These are phyloP conservation scores for Sporopachydermia cereana DNA, from an alignment of 1,139 yeast genomes.

Conservation along the genomic window DNA sequence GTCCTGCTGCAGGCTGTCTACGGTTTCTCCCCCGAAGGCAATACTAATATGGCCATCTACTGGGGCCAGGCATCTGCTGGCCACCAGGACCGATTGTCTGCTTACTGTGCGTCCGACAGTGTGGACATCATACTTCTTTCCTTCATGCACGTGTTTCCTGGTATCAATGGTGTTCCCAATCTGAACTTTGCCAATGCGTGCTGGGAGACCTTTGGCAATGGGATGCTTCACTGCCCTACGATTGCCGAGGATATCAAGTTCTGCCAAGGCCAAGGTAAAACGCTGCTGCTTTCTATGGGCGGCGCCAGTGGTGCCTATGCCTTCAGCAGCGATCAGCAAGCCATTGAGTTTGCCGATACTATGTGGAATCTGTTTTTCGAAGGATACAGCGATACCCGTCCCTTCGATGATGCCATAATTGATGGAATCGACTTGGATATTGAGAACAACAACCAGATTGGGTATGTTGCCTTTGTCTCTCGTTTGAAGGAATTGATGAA, in stretches of 20 bases:
- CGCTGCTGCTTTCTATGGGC: slow-evolving; percentile 71
- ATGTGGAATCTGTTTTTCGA: slow-evolving; percentile 85
- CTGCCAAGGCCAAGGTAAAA: slow-evolving; percentile 76
- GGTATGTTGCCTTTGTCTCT: slow-evolving; percentile 40
- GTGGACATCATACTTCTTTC: slow-evolving; percentile 68
- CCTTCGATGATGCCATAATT: slow-evolving; percentile 58
- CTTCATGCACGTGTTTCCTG: slow-evolving; percentile 55
- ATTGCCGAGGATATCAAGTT: slow-evolving; percentile 67
- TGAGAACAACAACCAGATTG: slow-evolving; percentile 41
- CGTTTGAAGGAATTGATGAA: slow-evolving; percentile 45
- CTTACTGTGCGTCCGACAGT: slow-evolving; percentile 56
- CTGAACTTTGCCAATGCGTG: slow-evolving; percentile 69
- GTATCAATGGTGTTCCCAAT: slow-evolving; percentile 27
- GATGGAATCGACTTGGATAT: slow-evolving; percentile 72
- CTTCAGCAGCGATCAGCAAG: slow-evolving; percentile 49
- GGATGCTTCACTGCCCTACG: slow-evolving; percentile 45
- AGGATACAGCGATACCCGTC: slow-evolving; percentile 50
- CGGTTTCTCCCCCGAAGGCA: slow-evolving; percentile 1
- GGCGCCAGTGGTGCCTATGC: slow-evolving; percentile 82
- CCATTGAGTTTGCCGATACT: slow-evolving; percentile 55
- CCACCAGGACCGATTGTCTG: slow-evolving; percentile 47
- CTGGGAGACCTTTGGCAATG: slow-evolving; percentile 37
- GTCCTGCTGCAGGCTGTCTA: not conserved
- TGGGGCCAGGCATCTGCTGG: slow-evolving; percentile 85
- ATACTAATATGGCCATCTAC: slow-evolving; percentile 55